Evolutionary conservation across 2,329 filamentous ascomycete species (phyloP).

Genomic region (Pseudocercospora eumusae): DNA sequence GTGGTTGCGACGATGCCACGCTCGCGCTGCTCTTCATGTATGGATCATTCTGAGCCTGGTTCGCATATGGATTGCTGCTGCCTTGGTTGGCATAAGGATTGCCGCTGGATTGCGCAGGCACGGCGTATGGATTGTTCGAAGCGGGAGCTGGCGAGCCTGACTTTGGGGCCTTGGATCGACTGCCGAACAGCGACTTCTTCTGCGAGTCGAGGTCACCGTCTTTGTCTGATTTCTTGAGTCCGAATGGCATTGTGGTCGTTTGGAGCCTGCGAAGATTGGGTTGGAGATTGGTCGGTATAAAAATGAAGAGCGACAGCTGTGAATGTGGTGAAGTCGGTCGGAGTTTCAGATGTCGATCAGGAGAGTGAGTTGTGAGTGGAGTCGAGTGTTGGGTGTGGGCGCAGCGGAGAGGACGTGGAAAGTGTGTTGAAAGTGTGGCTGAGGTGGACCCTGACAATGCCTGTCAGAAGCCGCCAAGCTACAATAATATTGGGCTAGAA

Average conservation of each 20-base stretch:
- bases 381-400: not conserved
- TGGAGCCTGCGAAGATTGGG: not conserved
- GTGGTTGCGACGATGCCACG: conserved; percentile 31
- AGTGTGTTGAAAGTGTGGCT: conserved; percentile 4
- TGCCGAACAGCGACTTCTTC: conserved; percentile 61
- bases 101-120: conserved; percentile 40
- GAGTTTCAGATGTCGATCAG: conserved; percentile 14
- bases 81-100: conserved; percentile 30
- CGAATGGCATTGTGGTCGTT: conserved; percentile 40
- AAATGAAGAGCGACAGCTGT: not conserved
- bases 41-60: conserved; percentile 32
- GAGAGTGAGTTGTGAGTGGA: conserved; percentile 10
- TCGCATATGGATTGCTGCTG: conserved; percentile 39
- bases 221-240: conserved; percentile 56
- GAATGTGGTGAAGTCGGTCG: not conserved
- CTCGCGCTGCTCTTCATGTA: conserved; percentile 34
- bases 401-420: not conserved
- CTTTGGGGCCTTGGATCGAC: conserved; percentile 55
- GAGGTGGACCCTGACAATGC: conserved; percentile 8
- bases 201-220: conserved; percentile 55
- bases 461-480: not conserved
- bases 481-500: not conserved
- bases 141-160: conserved; percentile 46
- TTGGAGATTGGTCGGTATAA: not conserved
- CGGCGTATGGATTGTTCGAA: conserved; percentile 58